Base-by-base conservation (phyloP, 305 asterid species). In the Rubia tinctorum region DNA sequence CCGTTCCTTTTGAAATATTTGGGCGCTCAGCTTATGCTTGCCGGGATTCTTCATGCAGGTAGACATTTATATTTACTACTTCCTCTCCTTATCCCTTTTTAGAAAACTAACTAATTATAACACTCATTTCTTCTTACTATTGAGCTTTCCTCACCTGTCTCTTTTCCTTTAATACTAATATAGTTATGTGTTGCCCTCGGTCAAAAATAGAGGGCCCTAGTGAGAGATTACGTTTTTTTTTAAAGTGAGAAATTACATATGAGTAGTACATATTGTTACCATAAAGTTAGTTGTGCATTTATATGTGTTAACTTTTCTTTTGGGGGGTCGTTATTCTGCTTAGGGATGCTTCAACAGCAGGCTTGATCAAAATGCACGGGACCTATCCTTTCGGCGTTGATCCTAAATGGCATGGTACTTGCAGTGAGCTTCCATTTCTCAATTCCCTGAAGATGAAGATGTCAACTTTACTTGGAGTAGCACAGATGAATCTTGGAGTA, bases 391-490 rank as follows among this genome's bases (percentile, higher is more conserved):
- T 93, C 74, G 98, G 98, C 53, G 87, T 87, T 66, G 98, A 93
- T 84, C 98, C 98, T 76, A 91, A 87, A 68, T 93, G 98, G 98
- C 91, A 91, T 81, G 98, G 98, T 72, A 17, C 91, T 70, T 95
- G 97, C 72, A 93, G 92, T 76, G 98, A 93, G 80, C 79, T 93
- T 77, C 93, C 98, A 27, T 89, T 89, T 79, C 96, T 93, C 45
- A 93, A 93, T 79, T 93, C 98, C 64, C 77, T 90, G 76, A 93
- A 91, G 86, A 93, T 93, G 98, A 93, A 93, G 83, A 87, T 93
- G 98, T 93, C 98, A 62, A 87, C 85, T 80, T 77, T 27, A 91
- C 87, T 93, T 34, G 98, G 98, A 75, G 86, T 93, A 80, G 82
- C 83, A 67, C 90, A 87, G 75, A 87, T 87, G 92, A 87, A 87